Evolutionary conservation across 2,329 filamentous ascomycete species (phyloP).

Genomic region (Coniochaeta sp.): DNA sequence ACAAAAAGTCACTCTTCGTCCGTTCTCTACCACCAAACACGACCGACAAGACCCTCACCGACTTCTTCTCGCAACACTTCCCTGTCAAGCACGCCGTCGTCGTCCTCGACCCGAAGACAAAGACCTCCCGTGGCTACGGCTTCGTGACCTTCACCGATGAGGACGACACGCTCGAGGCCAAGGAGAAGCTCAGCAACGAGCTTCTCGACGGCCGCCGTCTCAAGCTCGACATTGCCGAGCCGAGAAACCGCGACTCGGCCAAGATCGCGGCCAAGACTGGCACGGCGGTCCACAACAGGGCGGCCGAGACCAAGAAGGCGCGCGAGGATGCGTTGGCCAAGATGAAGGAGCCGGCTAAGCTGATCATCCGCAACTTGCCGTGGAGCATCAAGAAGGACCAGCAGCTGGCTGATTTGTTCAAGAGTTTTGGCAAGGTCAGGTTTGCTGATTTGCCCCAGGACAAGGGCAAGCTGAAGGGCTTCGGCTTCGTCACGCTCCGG

Average conservation of each 20-base stretch:
- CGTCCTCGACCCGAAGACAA: slow-evolving; percentile 77
- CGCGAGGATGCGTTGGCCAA: slow-evolving; percentile 53
- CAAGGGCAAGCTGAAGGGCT: slow-evolving; percentile 71
- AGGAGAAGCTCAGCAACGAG: slow-evolving; percentile 72
- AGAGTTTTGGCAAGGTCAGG: slow-evolving; percentile 87
- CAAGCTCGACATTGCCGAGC: slow-evolving; percentile 80
- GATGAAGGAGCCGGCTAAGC: slow-evolving; percentile 57
- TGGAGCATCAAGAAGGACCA: slow-evolving; percentile 90
- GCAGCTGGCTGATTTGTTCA: slow-evolving; percentile 71
- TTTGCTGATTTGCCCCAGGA: slow-evolving; percentile 76
- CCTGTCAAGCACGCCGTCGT: slow-evolving; percentile 96
- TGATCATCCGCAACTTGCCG: slow-evolving; percentile 88
- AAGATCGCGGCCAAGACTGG: slow-evolving; percentile 26
- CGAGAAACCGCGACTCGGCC: slow-evolving; percentile 60
- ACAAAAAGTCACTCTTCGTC: slow-evolving; percentile 75
- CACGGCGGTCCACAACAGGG: slow-evolving; percentile 26
- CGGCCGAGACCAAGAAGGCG: slow-evolving; percentile 38
- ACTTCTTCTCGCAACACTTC: slow-evolving; percentile 89
- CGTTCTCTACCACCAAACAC: slow-evolving; percentile 72
- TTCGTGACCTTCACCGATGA: slow-evolving; percentile 96
- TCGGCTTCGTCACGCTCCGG: slow-evolving; percentile 85
- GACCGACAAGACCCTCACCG: slow-evolving; percentile 75
- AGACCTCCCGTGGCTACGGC: slow-evolving; percentile 83
- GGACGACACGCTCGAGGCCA: slow-evolving; percentile 78
- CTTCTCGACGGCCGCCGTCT: slow-evolving; percentile 74